Percentiles rank a stretch among this genome's conserved stretches.
Conservation (phyloP, 2,329 filamentous ascomycete genomes). For the Diaporthe citriasiana region DNA sequence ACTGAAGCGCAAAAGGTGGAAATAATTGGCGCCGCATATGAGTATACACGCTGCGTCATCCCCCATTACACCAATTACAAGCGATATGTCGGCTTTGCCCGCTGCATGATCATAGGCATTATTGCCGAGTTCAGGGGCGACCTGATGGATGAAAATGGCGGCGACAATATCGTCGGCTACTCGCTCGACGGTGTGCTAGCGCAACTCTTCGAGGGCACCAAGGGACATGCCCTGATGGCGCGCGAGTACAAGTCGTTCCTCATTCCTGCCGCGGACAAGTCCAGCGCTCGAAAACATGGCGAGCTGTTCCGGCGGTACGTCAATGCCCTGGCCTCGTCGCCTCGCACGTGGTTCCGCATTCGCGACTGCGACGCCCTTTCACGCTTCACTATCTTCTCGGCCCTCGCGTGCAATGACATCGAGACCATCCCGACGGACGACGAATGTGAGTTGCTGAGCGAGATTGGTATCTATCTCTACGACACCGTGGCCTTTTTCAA, state of each 20-base stretch:
- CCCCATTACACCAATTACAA: conserved; percentile 47
- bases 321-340: conserved; percentile 47
- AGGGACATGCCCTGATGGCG: conserved; percentile 41
- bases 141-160: conserved; percentile 41
- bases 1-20: conserved; percentile 41
- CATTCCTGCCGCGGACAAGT: conserved; percentile 45
- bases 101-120: conserved; percentile 45
- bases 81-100: conserved; percentile 46
- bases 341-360: conserved; percentile 51
- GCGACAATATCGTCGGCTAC: conserved; percentile 43
- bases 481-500: conserved; percentile 53
- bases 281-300: conserved; percentile 34
- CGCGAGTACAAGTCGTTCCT: conserved; percentile 47
- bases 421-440: conserved; percentile 46
- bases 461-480: conserved; percentile 50
- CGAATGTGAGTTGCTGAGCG: conserved; percentile 44
- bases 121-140: conserved; percentile 46
- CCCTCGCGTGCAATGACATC: conserved; percentile 51
- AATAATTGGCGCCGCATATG: conserved; percentile 45
- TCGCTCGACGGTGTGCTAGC: conserved; percentile 42
- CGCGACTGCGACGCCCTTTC: conserved; percentile 52
- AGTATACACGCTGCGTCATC: conserved; percentile 48
- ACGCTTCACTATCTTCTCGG: conserved; percentile 51
- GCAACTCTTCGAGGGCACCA: conserved; percentile 43
- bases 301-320: conserved; percentile 51